Evolutionary conservation across 495 filamentous ascomycete species (phyloP).

Genomic region (Neurospora africana): DNA sequence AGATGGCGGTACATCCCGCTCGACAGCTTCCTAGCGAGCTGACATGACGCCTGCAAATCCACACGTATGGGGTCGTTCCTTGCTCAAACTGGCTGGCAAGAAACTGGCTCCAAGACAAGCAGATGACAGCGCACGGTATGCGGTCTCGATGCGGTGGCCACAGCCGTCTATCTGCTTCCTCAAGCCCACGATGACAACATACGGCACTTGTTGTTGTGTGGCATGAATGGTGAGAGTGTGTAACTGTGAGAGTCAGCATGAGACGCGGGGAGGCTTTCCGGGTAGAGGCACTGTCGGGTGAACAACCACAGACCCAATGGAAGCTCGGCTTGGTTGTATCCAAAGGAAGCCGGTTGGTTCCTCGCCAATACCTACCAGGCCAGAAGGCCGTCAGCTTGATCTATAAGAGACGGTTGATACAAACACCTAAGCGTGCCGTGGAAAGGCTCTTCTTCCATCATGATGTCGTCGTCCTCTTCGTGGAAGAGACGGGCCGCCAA

Average conservation of each 20-base stretch:
- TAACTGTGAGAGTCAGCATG: not conserved
- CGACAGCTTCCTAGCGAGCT: not conserved
- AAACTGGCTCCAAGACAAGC: not conserved
- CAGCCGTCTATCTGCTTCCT: not conserved
- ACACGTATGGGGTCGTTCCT: not conserved
- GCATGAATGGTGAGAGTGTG: not conserved
- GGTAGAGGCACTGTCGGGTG: not conserved
- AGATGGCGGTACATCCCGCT: not conserved
- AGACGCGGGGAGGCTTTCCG: not conserved
- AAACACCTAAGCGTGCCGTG: not conserved
- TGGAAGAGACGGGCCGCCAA: not conserved
- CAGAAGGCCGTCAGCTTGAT: not conserved
- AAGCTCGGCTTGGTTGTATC: not conserved
- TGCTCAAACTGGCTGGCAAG: not conserved
- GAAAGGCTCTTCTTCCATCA: not conserved
- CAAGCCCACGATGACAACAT: not conserved
- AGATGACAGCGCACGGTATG: not conserved
- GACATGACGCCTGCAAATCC: not conserved
- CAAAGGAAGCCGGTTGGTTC: not conserved
- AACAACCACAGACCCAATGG: not conserved
- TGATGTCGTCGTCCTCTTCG: not conserved
- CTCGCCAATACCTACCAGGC: not conserved
- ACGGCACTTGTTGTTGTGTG: not conserved
- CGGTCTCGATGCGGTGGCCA: not conserved
- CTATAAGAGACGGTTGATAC: not conserved